Evolutionary conservation across 257 asterid species (phyloP).

Genomic region (Catharanthus roseus): DNA sequence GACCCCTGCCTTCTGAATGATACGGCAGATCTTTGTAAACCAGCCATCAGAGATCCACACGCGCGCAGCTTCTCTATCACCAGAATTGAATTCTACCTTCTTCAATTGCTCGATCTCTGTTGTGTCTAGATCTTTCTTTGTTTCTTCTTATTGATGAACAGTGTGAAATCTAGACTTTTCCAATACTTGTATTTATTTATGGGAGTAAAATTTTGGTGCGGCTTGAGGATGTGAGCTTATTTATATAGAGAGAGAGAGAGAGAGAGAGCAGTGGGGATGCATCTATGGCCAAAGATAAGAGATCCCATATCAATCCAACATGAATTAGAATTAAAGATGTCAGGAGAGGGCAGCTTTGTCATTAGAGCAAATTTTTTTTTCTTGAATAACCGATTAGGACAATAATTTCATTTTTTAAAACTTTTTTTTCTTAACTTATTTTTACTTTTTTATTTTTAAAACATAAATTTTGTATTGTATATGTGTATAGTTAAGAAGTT

Average conservation of each 20-base stretch:
- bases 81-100: not conserved
- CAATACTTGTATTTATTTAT: not conserved
- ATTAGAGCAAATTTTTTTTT: not conserved
- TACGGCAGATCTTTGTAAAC: slow-evolving; percentile 71
- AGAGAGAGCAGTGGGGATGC: not conserved
- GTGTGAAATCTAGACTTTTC: not conserved
- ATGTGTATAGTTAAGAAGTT: too few relatives aligned
- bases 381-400: not conserved
- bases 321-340: not conserved
- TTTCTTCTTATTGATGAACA: not conserved
- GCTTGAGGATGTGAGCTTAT: not conserved
- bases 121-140: slow-evolving; percentile 1
- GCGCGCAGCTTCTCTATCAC: not conserved
- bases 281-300: not conserved
- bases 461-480: too few relatives aligned
- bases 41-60: slow-evolving; percentile 46
- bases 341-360: not conserved
- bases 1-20: slow-evolving; percentile 88
- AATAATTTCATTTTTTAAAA: not conserved
- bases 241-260: not conserved
- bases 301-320: not conserved
- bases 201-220: not conserved
- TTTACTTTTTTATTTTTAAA: too few relatives aligned
- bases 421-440: too few relatives aligned
- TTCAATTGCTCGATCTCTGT: not conserved